These are phyloP conservation scores for Phyllosticta citriasiana DNA, from an alignment of 2,329 filamentous ascomycete species.

Conservation along the genomic window DNA sequence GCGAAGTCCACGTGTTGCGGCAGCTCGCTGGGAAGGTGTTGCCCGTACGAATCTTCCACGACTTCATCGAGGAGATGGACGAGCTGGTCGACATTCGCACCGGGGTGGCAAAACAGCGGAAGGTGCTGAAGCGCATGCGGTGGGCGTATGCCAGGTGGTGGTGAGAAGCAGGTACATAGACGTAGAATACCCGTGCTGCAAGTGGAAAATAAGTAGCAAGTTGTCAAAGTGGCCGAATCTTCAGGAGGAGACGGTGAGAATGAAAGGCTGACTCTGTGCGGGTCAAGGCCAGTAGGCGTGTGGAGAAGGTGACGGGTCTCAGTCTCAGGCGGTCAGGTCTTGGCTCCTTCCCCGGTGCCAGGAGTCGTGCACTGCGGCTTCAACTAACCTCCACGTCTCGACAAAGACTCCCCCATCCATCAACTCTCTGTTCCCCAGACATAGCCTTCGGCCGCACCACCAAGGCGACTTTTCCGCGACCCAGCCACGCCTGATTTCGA, in stretches of 20 bases:
- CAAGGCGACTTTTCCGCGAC: background rate
- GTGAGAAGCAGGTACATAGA: background rate
- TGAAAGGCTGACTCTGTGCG: background rate
- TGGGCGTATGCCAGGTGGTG: conserved; percentile 83
- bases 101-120: conserved; percentile 67
- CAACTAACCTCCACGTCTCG: background rate
- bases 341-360: background rate
- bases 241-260: background rate
- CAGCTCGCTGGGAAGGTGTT: conserved; percentile 57
- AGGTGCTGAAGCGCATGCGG: conserved; percentile 70
- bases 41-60: conserved; percentile 63
- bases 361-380: background rate
- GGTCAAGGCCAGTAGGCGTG: background rate
- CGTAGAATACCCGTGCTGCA: background rate
- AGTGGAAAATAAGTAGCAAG: background rate
- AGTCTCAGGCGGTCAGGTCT: background rate
- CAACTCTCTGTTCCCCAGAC: background rate
- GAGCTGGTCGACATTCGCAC: conserved; percentile 73
- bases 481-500: background rate
- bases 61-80: conserved; percentile 80
- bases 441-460: background rate
- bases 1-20: conserved; percentile 77
- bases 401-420: background rate
- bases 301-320: background rate
- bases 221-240: background rate